Evolutionary conservation across 163 green algal species (phyloP), one percentile per base, ranked within the genome.

Genomic region (Volvox carteri): DNA sequence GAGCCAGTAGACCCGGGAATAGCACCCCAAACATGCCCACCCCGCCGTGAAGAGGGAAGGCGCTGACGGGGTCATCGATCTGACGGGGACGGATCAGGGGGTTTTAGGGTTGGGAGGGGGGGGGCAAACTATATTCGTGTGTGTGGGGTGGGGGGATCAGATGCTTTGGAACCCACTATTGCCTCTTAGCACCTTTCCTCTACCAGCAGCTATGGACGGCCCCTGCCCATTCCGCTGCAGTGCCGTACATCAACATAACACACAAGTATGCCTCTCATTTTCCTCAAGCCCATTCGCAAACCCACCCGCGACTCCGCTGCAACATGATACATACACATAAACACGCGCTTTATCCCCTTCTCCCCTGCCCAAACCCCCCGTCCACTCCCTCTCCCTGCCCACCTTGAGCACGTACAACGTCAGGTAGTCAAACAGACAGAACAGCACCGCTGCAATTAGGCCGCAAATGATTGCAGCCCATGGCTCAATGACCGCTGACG

Each of bases 391-490:
- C 42, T n/a, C 72, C 28, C 21, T 25, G 68, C 81, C 46, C 19
- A 92, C 75, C 84, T 92, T 90, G 18, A 93, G 50, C 48, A 30
- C 58, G 52, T 93, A 46, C 44, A 93, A 67, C 65, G 89, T 21
- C 28, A 84, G n/a, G 52, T 75, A 28, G 28, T 93, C 89, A 12
- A 78, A 83, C n/a, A 81, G 68, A 44, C 86, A 65, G 37, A 88
- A 86, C 9, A 90, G 18, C 0, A 94, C 44, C 33, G 93, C 96
- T 11, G 91, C 93, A 1, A 97, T 88, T n/a, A 88, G 37, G 68
- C 97, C 97, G 81, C 96, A 96, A 83, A 97, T 92, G 79, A 98
- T 88, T 65, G 96, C 96, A 12, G 94, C 95, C 95, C 96, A 99
- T 9, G 96, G 94, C 83, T 96, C 90, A 9, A 98, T 90, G 52